Evolutionary conservation across 768 basidiomycete genomes (phyloP), one percentile per base, ranked within the genome.

Genomic region (Glaciozyma martinii): DNA sequence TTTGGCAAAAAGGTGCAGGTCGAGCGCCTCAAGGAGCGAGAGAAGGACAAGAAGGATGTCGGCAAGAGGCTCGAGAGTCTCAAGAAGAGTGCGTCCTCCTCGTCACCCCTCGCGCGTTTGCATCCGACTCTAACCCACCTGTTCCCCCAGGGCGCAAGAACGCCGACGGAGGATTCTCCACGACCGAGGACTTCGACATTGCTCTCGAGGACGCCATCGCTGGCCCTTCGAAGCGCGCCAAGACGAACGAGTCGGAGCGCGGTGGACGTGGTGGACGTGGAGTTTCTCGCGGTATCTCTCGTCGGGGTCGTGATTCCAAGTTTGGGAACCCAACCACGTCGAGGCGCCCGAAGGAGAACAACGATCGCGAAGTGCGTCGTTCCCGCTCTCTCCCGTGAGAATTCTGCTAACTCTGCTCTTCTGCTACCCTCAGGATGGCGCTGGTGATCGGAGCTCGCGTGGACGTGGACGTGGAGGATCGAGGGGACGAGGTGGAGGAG

Each of bases 1-100:
- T 95, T 90, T 74, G 94, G 94, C 30, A 99, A 98, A 77, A 90
- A 97, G 77, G 90, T 98, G 16, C 95, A 99, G 78, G 78, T 89
- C 44, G 93, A 97, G 80, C 92, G 92, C 77, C 80, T 90, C 70
- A 89, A 90, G 76, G 90, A 94, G 79, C 80, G 94, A 53, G 87
- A 92, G 76, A 82, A 80, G 74, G 83, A 85, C 63, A 93, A 92
- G 81, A 95, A 93, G 79, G 89, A 90, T 40, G 86, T 94, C 82
- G 86, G 92, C 29, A 87, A 91, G 74, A 61, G 68, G 33, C 59
- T 74, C 47, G 69, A 72, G 55, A 84, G 85, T 10, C 82, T 97
- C 68, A 95, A 97, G 79, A 82, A 91, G 78, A 95, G 69, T 66
- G 42, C 37, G 63, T 62, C 27, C 25, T 10, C 27, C 43, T 21